Evolutionary conservation across 352 stramenopile genomes (phyloP).

Genomic region (Globisporangium takayamanum): DNA sequence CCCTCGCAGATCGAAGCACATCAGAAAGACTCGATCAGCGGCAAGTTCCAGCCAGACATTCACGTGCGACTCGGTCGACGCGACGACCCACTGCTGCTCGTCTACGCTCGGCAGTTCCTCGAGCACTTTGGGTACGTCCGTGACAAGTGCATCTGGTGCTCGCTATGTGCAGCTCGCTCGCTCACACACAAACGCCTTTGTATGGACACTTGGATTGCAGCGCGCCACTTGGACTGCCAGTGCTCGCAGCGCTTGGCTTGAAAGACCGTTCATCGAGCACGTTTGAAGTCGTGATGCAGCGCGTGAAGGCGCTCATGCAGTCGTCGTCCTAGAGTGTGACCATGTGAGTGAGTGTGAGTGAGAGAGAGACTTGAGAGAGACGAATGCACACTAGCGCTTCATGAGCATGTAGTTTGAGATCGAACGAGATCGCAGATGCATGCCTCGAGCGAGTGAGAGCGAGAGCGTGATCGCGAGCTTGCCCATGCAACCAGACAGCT

Average conservation of each 20-base stretch:
- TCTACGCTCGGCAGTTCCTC: constrained; percentile 78
- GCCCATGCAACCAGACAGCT: no score
- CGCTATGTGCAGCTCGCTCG: background rate
- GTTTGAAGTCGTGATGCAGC: constrained; percentile 74
- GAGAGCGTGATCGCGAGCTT: no score
- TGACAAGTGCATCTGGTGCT: background rate
- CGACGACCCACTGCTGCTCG: constrained; percentile 76
- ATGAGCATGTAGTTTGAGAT: no score
- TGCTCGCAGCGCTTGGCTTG: constrained; percentile 68
- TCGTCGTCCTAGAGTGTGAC: background rate
- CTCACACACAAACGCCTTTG: background rate
- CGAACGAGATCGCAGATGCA: no score
- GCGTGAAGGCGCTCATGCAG: constrained; percentile 35
- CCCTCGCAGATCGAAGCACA: constrained; percentile 49
- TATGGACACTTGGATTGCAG: constrained; percentile 16
- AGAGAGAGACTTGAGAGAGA: background rate
- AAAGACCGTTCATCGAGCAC: constrained; percentile 69
- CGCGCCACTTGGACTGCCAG: constrained; percentile 48
- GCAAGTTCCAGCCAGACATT: constrained; percentile 73
- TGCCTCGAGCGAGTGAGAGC: no score
- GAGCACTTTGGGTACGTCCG: constrained; percentile 71
- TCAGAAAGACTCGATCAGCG: constrained; percentile 72
- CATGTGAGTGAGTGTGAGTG: background rate
- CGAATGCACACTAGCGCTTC: no score
- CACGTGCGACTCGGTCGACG: constrained; percentile 66